A percentile compares a stretch with the other conserved stretches of the same genome.
phyloP scores from a whole-genome alignment of 2,329 filamentous ascomycete species.

The Fusarium acutatum region DNA sequence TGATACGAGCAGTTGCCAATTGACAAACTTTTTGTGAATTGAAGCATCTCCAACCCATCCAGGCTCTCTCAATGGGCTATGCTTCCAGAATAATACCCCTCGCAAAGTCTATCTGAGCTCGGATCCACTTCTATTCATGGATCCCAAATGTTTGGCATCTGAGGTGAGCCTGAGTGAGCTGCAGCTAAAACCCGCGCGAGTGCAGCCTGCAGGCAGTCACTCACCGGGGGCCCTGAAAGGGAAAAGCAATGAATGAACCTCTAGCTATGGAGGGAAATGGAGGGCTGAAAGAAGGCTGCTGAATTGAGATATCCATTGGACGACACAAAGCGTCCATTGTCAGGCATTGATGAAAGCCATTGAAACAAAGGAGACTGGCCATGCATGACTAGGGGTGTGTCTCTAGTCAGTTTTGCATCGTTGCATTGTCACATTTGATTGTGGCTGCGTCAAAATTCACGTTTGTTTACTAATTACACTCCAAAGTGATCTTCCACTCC shows the following conservation, averaged over 20 bases:
- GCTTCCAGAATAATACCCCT: background rate
- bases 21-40: background rate
- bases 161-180: constrained; percentile 17
- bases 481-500: background rate
- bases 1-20: background rate
- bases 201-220: constrained; percentile 32
- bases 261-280: constrained; percentile 28
- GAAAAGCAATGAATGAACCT: background rate
- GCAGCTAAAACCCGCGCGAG: constrained; percentile 26
- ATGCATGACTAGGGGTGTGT: constrained; percentile 2
- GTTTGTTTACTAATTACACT: constrained; percentile 16
- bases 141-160: constrained; percentile 8
- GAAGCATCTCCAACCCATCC: background rate
- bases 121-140: background rate
- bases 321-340: constrained; percentile 4
- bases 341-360: constrained; percentile 13
- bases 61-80: background rate
- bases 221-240: constrained; percentile 10
- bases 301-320: constrained; percentile 7
- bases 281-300: constrained; percentile 15
- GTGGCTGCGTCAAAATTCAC: constrained; percentile 24
- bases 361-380: background rate
- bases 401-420: background rate
- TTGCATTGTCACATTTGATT: constrained; percentile 23
- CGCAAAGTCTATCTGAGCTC: constrained; percentile 6